Conservation (phyloP, 176 grass and related monocot species). For the Bonia amplexicaulis region DNA sequence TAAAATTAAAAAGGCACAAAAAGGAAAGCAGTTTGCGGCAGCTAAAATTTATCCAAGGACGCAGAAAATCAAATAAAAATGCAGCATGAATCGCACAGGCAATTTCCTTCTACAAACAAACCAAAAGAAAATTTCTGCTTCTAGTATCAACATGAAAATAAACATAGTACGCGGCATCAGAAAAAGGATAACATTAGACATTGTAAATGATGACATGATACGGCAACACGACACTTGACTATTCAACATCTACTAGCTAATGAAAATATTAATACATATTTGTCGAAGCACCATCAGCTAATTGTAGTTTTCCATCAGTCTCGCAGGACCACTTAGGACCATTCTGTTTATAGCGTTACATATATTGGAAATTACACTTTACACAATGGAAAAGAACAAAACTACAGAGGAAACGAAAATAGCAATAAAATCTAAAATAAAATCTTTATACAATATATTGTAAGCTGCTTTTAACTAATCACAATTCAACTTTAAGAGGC, state of each 20-base stretch:
- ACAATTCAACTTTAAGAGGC: background rate
- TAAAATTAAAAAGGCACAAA: conserved; percentile 3
- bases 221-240: background rate
- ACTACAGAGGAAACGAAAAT: background rate
- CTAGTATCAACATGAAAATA: background rate
- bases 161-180: background rate
- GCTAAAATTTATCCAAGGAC: background rate
- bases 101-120: conserved; percentile 7
- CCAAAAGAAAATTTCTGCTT: background rate
- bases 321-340: background rate
- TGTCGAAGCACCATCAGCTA: background rate
- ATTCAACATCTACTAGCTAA: background rate
- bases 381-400: conserved; percentile 1
- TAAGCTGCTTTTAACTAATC: background rate
- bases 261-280: background rate
- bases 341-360: background rate
- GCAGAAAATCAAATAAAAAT: background rate
- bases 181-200: background rate
- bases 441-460: background rate
- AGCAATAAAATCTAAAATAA: background rate
- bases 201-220: background rate
- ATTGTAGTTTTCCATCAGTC: background rate
- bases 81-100: background rate
- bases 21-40: background rate
- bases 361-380: background rate